Evolutionary conservation across 176 grass and related monocot genomes (phyloP).

Genomic region (Aegilops speltoides): DNA sequence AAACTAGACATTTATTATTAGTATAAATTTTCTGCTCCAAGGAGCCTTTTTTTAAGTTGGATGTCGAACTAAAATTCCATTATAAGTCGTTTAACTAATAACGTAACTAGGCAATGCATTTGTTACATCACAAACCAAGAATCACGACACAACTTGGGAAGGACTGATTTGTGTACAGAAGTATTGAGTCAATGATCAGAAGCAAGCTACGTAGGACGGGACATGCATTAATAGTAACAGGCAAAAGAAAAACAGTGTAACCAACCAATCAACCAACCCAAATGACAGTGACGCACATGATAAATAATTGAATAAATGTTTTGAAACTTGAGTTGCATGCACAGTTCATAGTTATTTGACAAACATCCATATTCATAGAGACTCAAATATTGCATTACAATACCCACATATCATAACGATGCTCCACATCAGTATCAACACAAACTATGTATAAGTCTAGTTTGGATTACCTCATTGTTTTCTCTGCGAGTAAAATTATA

Average conservation of each 20-base stretch:
- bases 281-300: neutral
- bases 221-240: neutral
- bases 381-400: neutral
- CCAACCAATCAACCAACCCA: neutral
- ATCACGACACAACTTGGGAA: neutral
- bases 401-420: neutral
- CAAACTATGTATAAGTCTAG: neutral
- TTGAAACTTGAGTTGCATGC: neutral
- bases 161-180: neutral
- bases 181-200: constrained; percentile 7
- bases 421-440: neutral
- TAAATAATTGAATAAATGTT: neutral
- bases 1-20: neutral
- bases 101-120: neutral
- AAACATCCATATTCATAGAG: neutral
- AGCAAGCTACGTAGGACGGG: neutral
- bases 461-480: neutral
- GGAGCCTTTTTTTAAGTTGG: neutral
- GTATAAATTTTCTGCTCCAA: neutral
- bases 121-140: constrained; percentile 8
- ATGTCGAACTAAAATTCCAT: neutral
- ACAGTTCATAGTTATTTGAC: neutral
- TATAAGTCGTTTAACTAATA: neutral
- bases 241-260: neutral
- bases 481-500: constrained; percentile 8